Conservation (phyloP, 2,329 filamentous ascomycete genomes). For the Neoscytalidium dimidiatum region DNA sequence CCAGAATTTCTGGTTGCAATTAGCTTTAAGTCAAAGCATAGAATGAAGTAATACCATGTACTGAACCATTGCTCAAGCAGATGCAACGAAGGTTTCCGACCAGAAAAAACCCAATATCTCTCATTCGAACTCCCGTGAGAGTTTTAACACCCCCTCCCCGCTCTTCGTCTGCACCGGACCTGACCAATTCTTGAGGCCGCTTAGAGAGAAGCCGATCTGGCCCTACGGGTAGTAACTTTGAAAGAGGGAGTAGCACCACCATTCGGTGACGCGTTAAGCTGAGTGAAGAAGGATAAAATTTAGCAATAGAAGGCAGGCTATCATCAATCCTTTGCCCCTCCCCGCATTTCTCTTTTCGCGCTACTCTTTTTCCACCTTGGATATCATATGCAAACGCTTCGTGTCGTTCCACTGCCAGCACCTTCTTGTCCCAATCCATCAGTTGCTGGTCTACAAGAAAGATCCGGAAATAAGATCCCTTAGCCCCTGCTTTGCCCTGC, state of each 20-base stretch:
- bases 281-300: neutral
- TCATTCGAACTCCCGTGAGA: too few relatives aligned
- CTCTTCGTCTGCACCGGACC: too few relatives aligned
- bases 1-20: too few relatives aligned
- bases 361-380: neutral
- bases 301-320: neutral
- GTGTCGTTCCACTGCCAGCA: neutral
- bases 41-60: too few relatives aligned
- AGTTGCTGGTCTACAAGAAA: neutral
- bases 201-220: too few relatives aligned
- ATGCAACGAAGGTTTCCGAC: too few relatives aligned
- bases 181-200: too few relatives aligned
- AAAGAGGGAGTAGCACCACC: neutral
- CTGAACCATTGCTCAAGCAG: too few relatives aligned
- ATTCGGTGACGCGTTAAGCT: neutral
- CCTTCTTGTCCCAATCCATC: neutral
- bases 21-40: too few relatives aligned
- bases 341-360: neutral
- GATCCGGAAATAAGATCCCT: neutral
- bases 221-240: neutral
- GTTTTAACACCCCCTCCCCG: too few relatives aligned
- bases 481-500: neutral
- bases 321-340: neutral
- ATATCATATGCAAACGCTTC: constrained; percentile 17
- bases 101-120: too few relatives aligned